Conservation (phyloP, 1,139 yeast genomes). For the Geotrichum siamense region DNA sequence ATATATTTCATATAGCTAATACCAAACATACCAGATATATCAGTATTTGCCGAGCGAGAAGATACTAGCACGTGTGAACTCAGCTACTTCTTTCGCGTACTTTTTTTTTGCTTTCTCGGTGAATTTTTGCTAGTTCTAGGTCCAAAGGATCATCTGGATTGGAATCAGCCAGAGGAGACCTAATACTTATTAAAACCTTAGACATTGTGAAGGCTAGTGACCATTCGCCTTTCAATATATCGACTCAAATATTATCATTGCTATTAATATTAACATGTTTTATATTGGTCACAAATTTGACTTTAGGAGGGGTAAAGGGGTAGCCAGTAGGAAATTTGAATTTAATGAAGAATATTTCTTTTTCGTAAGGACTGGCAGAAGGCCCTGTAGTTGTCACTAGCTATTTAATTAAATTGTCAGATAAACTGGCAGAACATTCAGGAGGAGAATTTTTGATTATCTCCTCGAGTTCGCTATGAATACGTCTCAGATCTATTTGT, state of each 20-base stretch:
- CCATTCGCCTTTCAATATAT: slow-evolving; percentile 83
- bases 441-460: slow-evolving; percentile 92
- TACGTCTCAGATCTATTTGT: slow-evolving; percentile 91
- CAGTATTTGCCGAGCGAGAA: too few species aligned
- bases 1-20: too few species aligned
- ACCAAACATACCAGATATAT: too few species aligned
- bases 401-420: slow-evolving; percentile 92
- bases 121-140: neutral
- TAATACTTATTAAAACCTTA: slow-evolving; percentile 77
- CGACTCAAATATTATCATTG: slow-evolving; percentile 79
- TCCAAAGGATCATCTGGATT: slow-evolving; percentile 93
- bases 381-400: slow-evolving; percentile 97
- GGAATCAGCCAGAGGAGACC: slow-evolving; percentile 90
- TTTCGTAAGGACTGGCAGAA: slow-evolving; percentile 85
- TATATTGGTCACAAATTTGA: slow-evolving; percentile 80
- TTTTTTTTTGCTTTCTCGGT: neutral
- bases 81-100: too few species aligned
- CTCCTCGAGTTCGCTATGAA: slow-evolving; percentile 89
- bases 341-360: slow-evolving; percentile 84
- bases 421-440: slow-evolving; percentile 98
- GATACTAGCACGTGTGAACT: too few species aligned
- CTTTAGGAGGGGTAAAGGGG: slow-evolving; percentile 91
- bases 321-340: slow-evolving; percentile 93
- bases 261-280: slow-evolving; percentile 88
- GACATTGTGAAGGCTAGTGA: slow-evolving; percentile 86